Evolutionary conservation across 1,284 basidiomycete genomes (phyloP).

Genomic region (Cutaneotrichosporon mucoides): DNA sequence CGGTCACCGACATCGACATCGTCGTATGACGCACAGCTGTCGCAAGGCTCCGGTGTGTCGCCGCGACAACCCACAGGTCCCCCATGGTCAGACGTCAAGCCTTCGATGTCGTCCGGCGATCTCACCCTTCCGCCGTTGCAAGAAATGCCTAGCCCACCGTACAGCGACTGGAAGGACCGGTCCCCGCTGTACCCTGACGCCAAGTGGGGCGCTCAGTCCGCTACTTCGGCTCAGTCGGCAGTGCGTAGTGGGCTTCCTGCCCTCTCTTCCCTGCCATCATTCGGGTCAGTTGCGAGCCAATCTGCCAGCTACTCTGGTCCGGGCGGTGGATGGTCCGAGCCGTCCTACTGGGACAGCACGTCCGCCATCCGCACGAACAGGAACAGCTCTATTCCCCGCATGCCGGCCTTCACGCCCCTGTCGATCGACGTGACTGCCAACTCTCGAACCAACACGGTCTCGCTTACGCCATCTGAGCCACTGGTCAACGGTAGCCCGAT

Average conservation of each 20-base stretch:
- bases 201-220: conserved; percentile 6
- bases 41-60: conserved; percentile 10
- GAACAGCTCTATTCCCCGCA: not conserved
- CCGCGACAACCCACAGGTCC: conserved; percentile 1
- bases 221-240: not conserved
- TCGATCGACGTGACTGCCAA: conserved; percentile 9
- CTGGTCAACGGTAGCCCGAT: conserved; percentile 1
- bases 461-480: conserved; percentile 7
- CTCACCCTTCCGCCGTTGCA: conserved; percentile 14
- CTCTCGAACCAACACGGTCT: not conserved
- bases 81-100: not conserved
- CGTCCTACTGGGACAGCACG: conserved; percentile 6
- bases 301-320: not conserved
- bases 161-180: conserved; percentile 14
- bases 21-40: conserved; percentile 11
- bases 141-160: conserved; percentile 7
- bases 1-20: conserved; percentile 12
- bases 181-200: conserved; percentile 4
- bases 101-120: not conserved
- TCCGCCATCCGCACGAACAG: not conserved
- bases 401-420: conserved; percentile 9
- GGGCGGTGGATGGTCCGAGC: not conserved
- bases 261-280: conserved; percentile 7
- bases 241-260: conserved; percentile 5
- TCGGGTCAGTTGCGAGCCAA: conserved; percentile 10